Base-by-base conservation (phyloP, 2,329 filamentous ascomycete species). In the Aphanocladium album region DNA sequence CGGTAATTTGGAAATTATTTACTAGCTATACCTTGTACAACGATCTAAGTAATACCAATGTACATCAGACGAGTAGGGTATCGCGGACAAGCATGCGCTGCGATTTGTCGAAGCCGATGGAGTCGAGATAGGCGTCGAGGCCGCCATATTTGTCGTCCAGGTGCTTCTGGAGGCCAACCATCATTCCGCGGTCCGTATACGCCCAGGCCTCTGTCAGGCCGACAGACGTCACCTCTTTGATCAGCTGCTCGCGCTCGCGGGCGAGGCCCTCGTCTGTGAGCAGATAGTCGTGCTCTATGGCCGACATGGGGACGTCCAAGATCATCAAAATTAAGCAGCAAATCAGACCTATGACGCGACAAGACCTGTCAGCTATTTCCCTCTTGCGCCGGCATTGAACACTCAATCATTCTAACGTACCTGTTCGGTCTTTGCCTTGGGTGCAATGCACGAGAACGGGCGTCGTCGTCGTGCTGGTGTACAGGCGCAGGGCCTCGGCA, bases 401-500 rank as follows among this genome's bases (percentile, higher is more conserved):
- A n/a, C n/a, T n/a, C n/a, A n/a, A n/a, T n/a, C n/a, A n/a, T n/a
- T 7, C n/a, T 41, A 5, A 27, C 49, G 7, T 43, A 72, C 73
- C 73, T 60, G 75, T 77, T 2, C 92, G 83, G 69, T 96, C 92
- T 71, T 96, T 96, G 61, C 92, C 92, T 68, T 96, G 91, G 0
- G 91, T 95, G 73, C 92, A 96, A 73, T 96, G 91, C 2, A 95
- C 76, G 8, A 96, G 70, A 1, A 87, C 73, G 0, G 91, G 91
- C 64, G 86, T 85, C 17, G 79, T 79, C 0, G 72, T 66, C 2
- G 63, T 25, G 8, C 60, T 57, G 5, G 70, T 64, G 56, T 73
- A 75, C 1, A 74, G 61, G 9, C 63, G 65, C 39, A 77, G 64
- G 7, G 68, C 67, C 54, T 72, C 62, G 25, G 78, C 79, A 19